Percentiles rank a stretch among this genome's conserved stretches.
Evolutionary conservation across 495 filamentous ascomycete species (phyloP).

Genomic region (Xylaria scruposa): DNA sequence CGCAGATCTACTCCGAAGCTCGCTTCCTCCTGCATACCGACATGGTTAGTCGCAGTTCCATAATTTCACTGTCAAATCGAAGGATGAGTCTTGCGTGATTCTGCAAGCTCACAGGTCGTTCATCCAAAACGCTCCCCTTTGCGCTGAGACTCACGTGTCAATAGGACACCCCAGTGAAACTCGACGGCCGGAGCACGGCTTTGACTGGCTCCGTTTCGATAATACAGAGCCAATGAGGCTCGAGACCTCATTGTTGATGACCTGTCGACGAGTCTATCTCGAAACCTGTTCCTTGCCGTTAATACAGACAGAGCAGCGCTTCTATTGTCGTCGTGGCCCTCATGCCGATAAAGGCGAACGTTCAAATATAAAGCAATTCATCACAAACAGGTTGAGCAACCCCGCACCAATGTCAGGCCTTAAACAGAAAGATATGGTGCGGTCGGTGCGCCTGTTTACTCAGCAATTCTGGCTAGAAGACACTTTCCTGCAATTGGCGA

Average conservation of each 20-base stretch:
- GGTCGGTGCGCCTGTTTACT: constrained; percentile 31
- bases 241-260: constrained; percentile 26
- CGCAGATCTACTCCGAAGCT: neutral
- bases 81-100: neutral
- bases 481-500: constrained; percentile 22
- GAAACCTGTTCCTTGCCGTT: constrained; percentile 32
- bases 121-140: neutral
- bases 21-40: neutral
- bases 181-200: constrained; percentile 1
- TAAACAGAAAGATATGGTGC: constrained; percentile 23
- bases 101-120: neutral
- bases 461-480: constrained; percentile 38
- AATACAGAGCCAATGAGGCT: constrained; percentile 28
- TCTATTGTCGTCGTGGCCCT: constrained; percentile 23
- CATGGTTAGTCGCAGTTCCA: neutral
- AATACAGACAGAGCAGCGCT: constrained; percentile 29
- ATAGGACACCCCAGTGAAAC: neutral
- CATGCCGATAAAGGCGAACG: neutral
- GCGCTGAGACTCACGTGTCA: neutral
- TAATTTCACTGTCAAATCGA: neutral
- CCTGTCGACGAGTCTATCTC: constrained; percentile 34
- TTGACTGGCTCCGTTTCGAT: constrained; percentile 28
- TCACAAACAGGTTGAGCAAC: constrained; percentile 4
- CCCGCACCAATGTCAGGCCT: neutral
- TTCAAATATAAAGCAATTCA: neutral